Conservation (phyloP, 148 eudicot species). For the Selenicereus undatus region DNA sequence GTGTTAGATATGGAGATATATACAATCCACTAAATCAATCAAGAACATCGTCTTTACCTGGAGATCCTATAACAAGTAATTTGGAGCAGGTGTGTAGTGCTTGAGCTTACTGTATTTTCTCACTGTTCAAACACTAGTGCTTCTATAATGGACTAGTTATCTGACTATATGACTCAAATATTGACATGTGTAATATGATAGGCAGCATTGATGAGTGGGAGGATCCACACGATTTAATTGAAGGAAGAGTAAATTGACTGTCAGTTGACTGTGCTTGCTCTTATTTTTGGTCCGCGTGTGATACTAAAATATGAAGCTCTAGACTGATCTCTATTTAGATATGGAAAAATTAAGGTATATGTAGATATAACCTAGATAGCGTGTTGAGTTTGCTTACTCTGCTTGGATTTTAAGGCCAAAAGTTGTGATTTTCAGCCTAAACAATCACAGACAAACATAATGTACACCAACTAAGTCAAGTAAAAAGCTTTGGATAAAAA, state of each 20-base stretch:
- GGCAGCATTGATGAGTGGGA: background rate
- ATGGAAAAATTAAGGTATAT: background rate
- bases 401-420: background rate
- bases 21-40: conserved; percentile 24
- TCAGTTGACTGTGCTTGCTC: background rate
- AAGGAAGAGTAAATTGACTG: background rate
- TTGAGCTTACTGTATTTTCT: conserved; percentile 6
- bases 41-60: conserved; percentile 29
- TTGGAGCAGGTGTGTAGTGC: conserved; percentile 64
- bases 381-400: background rate
- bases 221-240: background rate
- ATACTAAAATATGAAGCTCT: background rate
- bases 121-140: background rate
- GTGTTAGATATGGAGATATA: conserved; percentile 45
- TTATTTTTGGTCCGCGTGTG: background rate
- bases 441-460: background rate
- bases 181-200: background rate
- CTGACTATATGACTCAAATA: background rate
- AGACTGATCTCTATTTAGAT: background rate
- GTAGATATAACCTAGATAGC: background rate
- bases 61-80: conserved; percentile 39
- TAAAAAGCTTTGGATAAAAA: background rate
- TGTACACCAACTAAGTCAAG: background rate
- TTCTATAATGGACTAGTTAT: background rate
- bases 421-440: background rate